Conservation (phyloP, 2,329 filamentous ascomycete genomes). For the Ophiocordyceps polyrhachis-furcata region DNA sequence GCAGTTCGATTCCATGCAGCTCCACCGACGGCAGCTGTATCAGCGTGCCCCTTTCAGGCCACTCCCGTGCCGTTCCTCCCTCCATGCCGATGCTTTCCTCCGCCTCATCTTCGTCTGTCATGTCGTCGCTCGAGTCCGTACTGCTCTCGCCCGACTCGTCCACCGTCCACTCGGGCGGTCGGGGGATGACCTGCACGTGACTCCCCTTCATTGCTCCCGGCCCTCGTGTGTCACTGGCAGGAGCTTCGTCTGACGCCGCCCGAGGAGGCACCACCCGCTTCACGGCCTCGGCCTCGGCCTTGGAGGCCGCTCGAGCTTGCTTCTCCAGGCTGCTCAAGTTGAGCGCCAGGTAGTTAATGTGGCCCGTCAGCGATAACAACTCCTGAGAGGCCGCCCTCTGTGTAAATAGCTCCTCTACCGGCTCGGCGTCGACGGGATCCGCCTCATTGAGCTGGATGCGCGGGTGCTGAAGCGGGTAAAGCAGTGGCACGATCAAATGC, state of each 20-base stretch:
- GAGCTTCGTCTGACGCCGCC: constrained; percentile 1
- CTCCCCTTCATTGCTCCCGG: constrained; percentile 7
- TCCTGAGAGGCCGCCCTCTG: constrained; percentile 35
- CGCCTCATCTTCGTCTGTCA: not conserved
- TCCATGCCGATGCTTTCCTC: constrained; percentile 22
- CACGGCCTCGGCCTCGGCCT: constrained; percentile 3
- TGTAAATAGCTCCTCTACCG: constrained; percentile 46
- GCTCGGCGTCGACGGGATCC: constrained; percentile 37
- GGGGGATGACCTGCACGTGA: constrained; percentile 53
- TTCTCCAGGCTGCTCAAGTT: constrained; percentile 51
- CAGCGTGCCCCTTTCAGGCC: constrained; percentile 50
- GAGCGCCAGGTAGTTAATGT: constrained; percentile 55
- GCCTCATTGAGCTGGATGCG: constrained; percentile 47
- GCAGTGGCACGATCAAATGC: constrained; percentile 47
- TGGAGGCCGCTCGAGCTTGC: constrained; percentile 20
- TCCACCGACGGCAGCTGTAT: constrained; percentile 64
- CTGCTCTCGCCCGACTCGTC: constrained; percentile 31
- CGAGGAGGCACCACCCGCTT: constrained; percentile 1
- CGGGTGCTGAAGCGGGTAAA: constrained; percentile 54
- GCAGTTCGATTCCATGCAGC: constrained; percentile 56
- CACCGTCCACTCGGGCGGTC: constrained; percentile 57
- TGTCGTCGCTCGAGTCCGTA: constrained; percentile 21
- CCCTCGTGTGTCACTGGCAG: not conserved
- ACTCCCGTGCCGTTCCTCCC: constrained; percentile 10
- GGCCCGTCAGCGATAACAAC: constrained; percentile 48